Base-by-base conservation (phyloP, 371 early-diverging fungal species). In the Saksenaea oblongispora region DNA sequence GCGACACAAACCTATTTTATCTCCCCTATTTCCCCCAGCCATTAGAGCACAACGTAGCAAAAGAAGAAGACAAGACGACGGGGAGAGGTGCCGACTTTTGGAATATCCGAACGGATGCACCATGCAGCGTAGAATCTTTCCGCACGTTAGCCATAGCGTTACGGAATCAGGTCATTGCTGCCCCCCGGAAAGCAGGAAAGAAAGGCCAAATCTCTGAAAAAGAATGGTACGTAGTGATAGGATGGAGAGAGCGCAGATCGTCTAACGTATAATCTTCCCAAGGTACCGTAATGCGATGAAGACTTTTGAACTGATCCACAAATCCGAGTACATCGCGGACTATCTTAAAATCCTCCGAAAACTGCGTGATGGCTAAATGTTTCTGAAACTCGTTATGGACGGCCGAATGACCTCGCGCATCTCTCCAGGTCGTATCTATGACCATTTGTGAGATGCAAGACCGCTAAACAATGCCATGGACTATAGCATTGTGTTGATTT, bases 171-270 rank as follows among this genome's bases (percentile, higher is more conserved):
- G 65, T 87, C 1, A 67, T 80, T 47, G 83, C 74, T 11, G 75
- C 75, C 5, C 83, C 86, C 0, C 59, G 86, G 59, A 72, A 67
- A 57, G 42, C 63, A 3, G 79, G 81, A 1, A 82, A 72, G 63
- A 77, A 75, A 34, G 81, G 78, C 1, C 79, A 84, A 53, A 62
- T 84, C 5, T 84, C 84, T 17, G 84, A 84, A 70, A 78, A 76
- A 37, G 84, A 84, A 22, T 84, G 84, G 84, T 73, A 64, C 26
- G 59, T 59, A 41, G 14, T n/a, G 42, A 41, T n/a, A 41, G n/a
- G n/a, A 14, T 47, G 8, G 10, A 5, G 3, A 27, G 1, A 59
- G 28, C 35, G 22, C 5, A n/a, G 11, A 8, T 54, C 14, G 13
- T 24, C 5, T 63, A 24, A n/a, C 55, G 57, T 54, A 41, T n/a